A percentile compares a stretch with the other conserved stretches of the same genome.
Conservation (phyloP, 192 early-diverging fungal genomes). For the Pilaira anomala region DNA sequence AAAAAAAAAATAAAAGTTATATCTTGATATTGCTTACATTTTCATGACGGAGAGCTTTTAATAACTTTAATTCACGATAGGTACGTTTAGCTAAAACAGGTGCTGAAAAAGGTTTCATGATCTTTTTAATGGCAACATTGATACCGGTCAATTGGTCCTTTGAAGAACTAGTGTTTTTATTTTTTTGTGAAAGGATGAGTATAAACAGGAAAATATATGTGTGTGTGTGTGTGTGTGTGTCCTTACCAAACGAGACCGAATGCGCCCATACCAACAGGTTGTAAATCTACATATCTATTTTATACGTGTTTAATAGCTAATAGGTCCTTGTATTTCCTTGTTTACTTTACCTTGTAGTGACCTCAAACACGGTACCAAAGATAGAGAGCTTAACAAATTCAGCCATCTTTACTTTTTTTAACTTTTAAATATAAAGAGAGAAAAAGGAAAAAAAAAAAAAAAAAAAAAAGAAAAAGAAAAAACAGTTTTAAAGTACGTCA, state of each 20-base stretch:
- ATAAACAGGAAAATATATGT: not conserved
- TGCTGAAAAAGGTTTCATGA: conserved; percentile 91
- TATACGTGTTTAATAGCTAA: not conserved
- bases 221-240: not conserved
- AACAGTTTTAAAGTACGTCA: too few species aligned
- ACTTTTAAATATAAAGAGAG: not conserved
- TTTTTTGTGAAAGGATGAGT: too few species aligned
- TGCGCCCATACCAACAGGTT: conserved; percentile 96
- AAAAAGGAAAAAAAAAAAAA: not conserved
- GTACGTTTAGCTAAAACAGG: conserved; percentile 92
- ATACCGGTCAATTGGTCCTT: conserved; percentile 81
- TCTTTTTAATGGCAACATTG: conserved; percentile 94
- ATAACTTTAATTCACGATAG: conserved; percentile 91
- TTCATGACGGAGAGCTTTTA: conserved; percentile 91
- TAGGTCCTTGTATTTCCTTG: not conserved
- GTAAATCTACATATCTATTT: conserved; percentile 81
- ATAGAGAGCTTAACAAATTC: conserved; percentile 75
- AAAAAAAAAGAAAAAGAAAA: not conserved
- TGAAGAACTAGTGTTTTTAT: conserved; percentile 65
- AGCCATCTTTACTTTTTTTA: conserved; percentile 43
- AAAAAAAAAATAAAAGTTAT: not conserved
- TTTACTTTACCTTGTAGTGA: conserved; percentile 61
- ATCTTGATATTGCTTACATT: conserved; percentile 56
- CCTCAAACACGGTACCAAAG: conserved; percentile 82
- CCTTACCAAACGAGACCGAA: conserved; percentile 95